A percentile compares a stretch with the other conserved stretches of the same genome.
Conservation (phyloP, 257 asterid species). For the Primulina huaijiensis region DNA sequence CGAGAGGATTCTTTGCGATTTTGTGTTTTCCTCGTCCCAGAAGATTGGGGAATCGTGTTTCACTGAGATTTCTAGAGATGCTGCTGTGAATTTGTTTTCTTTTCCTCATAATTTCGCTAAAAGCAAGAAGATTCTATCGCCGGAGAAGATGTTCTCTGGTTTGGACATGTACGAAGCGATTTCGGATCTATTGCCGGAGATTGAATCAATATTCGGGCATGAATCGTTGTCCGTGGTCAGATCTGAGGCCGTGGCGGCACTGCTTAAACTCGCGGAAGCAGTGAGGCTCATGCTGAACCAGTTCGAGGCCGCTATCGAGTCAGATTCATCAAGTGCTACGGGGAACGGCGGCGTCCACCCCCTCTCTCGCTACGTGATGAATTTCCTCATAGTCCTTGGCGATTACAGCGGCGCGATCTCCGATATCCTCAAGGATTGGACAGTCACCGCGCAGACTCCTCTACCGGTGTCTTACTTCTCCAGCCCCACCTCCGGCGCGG, state of each 20-base stretch:
- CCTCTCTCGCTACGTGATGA: slow-evolving; percentile 87
- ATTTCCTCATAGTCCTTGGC: slow-evolving; percentile 58
- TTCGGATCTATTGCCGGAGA: slow-evolving; percentile 60
- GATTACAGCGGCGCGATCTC: slow-evolving; percentile 67
- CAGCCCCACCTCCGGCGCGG: slow-evolving; percentile 40
- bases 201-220: slow-evolving; percentile 54
- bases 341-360: slow-evolving; percentile 76
- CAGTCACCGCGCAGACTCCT: slow-evolving; percentile 38
- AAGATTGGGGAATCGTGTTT: slow-evolving; percentile 57
- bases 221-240: slow-evolving; percentile 49
- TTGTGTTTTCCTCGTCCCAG: slow-evolving; percentile 64
- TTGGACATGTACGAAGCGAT: slow-evolving; percentile 73
- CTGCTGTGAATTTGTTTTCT: slow-evolving; percentile 42
- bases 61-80: slow-evolving; percentile 52
- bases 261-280: slow-evolving; percentile 62
- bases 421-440: slow-evolving; percentile 58
- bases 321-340: slow-evolving; percentile 57
- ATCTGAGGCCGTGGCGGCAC: slow-evolving; percentile 53
- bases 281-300: slow-evolving; percentile 55
- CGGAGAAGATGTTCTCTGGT: slow-evolving; percentile 72
- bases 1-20: slow-evolving; percentile 63
- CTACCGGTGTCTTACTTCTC: slow-evolving; percentile 61
- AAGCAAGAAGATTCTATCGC: slow-evolving; percentile 53
- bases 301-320: slow-evolving; percentile 75
- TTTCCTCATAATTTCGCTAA: slow-evolving; percentile 57